Conservation (phyloP, 148 eudicot genomes). For the Simmondsia chinensis region DNA sequence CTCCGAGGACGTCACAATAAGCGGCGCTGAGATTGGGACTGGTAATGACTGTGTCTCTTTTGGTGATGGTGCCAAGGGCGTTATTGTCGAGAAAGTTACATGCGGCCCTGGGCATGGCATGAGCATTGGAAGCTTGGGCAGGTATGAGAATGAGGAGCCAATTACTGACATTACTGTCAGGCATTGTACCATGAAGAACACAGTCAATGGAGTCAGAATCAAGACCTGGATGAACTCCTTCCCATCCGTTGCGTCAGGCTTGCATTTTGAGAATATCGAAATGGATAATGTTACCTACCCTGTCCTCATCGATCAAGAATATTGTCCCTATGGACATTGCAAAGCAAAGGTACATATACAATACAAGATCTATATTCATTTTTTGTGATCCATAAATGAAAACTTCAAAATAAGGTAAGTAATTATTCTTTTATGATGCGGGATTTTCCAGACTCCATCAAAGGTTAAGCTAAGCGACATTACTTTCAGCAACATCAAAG, state of each 20-base stretch:
- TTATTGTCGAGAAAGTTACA: conserved; percentile 17
- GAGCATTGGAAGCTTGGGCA: conserved; percentile 41
- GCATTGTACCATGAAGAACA: conserved; percentile 24
- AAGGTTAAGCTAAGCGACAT: conserved; percentile 20
- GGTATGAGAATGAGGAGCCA: conserved; percentile 10
- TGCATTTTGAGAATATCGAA: conserved; percentile 27
- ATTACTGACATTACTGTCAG: conserved; percentile 18
- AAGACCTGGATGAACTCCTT: conserved; percentile 32
- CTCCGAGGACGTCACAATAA: no score
- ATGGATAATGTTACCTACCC: conserved; percentile 20
- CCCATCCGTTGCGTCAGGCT: conserved; percentile 6
- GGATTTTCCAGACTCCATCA: conserved; percentile 15
- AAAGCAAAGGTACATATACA: neutral
- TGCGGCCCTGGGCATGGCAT: conserved; percentile 52
- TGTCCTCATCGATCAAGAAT: conserved; percentile 18
- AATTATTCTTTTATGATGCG: neutral
- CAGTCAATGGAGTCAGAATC: conserved; percentile 26
- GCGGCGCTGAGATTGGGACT: conserved; percentile 14
- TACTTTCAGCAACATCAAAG: conserved; percentile 20
- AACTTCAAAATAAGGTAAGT: no score
- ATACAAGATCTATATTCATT: neutral
- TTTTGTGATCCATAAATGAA: no score
- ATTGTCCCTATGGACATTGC: conserved; percentile 32
- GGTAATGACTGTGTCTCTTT: conserved; percentile 42
- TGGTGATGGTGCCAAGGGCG: conserved; percentile 22